Evolutionary conservation across 805 yeast genomes (phyloP).

Genomic region (Teunomyces pallodes): DNA sequence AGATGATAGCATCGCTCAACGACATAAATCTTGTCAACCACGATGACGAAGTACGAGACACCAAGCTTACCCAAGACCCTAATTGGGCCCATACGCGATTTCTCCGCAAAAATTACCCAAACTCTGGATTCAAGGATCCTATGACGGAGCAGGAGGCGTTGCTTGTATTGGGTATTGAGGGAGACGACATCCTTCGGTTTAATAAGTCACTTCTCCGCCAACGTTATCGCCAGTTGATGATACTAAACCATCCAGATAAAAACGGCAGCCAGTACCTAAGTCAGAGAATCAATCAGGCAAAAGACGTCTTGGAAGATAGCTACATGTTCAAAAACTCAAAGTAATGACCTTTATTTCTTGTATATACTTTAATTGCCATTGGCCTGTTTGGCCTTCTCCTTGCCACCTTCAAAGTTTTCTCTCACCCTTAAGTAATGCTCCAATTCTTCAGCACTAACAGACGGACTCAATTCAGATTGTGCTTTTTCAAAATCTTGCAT

Average conservation of each 20-base stretch:
- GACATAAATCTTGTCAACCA: slow-evolving; percentile 18
- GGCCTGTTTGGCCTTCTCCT: slow-evolving; percentile 27
- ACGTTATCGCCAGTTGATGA: slow-evolving; percentile 38
- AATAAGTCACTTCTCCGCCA: slow-evolving; percentile 25
- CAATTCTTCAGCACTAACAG: slow-evolving; percentile 85
- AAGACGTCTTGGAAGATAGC: slow-evolving; percentile 39
- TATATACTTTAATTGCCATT: slow-evolving; percentile 3
- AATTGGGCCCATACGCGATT: slow-evolving; percentile 13
- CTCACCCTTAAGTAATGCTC: slow-evolving; percentile 79
- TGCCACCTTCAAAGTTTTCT: slow-evolving; percentile 74
- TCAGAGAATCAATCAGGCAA: slow-evolving; percentile 44
- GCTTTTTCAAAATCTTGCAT: slow-evolving; percentile 80
- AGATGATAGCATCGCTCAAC: slow-evolving; percentile 35
- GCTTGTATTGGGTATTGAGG: slow-evolving; percentile 39
- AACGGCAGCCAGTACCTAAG: slow-evolving; percentile 39
- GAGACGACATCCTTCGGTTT: slow-evolving; percentile 31
- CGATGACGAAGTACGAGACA: slow-evolving; percentile 4
- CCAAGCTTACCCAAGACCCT: slow-evolving; percentile 6
- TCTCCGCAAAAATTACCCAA: slow-evolving; percentile 17
- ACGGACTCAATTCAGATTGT: slow-evolving; percentile 66
- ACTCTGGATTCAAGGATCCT: slow-evolving; percentile 29
- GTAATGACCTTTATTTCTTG: background rate
- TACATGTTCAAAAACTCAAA: slow-evolving; percentile 25
- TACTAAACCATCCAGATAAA: slow-evolving; percentile 43
- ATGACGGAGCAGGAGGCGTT: slow-evolving; percentile 47